Evolutionary conservation across 2,329 filamentous ascomycete species (phyloP).

Genomic region (Stemphylium vesicarium): DNA sequence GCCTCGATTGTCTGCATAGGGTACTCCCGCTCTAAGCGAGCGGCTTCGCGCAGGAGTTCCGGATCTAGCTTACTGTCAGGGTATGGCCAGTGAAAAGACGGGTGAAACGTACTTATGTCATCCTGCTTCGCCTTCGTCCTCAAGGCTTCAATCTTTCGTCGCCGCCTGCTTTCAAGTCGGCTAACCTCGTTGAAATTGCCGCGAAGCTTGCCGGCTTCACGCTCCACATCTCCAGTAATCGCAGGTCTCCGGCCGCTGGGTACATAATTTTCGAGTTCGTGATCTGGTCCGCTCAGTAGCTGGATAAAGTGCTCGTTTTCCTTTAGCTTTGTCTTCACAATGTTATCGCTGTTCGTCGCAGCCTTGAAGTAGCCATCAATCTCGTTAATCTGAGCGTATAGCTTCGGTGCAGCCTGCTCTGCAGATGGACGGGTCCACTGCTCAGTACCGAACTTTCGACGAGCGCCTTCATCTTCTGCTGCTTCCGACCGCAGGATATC

Average conservation of each 20-base stretch:
- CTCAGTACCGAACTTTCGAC: constrained; percentile 82
- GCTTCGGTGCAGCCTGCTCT: constrained; percentile 70
- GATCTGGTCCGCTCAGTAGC: constrained; percentile 79
- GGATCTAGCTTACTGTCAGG: constrained; percentile 58
- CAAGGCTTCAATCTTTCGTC: constrained; percentile 78
- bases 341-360: constrained; percentile 68
- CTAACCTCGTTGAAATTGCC: constrained; percentile 83
- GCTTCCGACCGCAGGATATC: constrained; percentile 79
- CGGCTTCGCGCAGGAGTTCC: constrained; percentile 82
- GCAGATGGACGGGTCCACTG: constrained; percentile 78
- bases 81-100: constrained; percentile 7
- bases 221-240: constrained; percentile 80
- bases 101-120: constrained; percentile 71
- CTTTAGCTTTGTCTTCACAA: constrained; percentile 79
- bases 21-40: constrained; percentile 82
- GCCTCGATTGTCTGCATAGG: constrained; percentile 84
- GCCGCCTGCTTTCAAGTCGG: constrained; percentile 79
- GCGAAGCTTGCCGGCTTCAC: constrained; percentile 77
- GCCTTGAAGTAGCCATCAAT: constrained; percentile 86
- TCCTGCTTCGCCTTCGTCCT: constrained; percentile 82
- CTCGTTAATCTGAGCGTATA: constrained; percentile 77
- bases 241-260: constrained; percentile 81
- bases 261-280: constrained; percentile 84
- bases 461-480: constrained; percentile 78
- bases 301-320: constrained; percentile 76